Evolutionary conservation across 768 basidiomycete species (phyloP).

Genomic region (Dacryopinax primogenitus): DNA sequence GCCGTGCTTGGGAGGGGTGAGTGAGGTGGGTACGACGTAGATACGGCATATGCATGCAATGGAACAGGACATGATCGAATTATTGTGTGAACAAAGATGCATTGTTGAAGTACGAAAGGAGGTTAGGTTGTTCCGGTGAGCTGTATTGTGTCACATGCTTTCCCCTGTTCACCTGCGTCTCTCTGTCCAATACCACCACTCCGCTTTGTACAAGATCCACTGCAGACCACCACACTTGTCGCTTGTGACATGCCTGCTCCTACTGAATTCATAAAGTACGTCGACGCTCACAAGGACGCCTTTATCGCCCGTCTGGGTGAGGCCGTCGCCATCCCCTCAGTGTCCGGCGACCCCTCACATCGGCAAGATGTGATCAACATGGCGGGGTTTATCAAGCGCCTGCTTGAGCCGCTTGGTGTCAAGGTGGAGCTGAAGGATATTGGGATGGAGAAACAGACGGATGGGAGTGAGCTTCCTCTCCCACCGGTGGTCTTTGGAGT

Average conservation of each 20-base stretch:
- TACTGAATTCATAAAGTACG: constrained; percentile 32
- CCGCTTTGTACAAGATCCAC: too few relatives aligned
- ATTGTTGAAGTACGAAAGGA: too few relatives aligned
- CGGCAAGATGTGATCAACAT: constrained; percentile 72
- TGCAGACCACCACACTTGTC: background rate
- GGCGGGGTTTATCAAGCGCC: constrained; percentile 64
- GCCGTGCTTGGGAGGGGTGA: too few relatives aligned
- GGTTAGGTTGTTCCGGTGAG: too few relatives aligned
- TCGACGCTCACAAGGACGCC: constrained; percentile 54
- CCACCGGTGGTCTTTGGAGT: constrained; percentile 75
- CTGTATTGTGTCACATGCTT: too few relatives aligned
- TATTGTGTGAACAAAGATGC: too few relatives aligned
- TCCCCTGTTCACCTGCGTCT: too few relatives aligned
- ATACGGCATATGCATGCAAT: too few relatives aligned
- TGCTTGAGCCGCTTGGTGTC: constrained; percentile 67
- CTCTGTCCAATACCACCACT: too few relatives aligned
- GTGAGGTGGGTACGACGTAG: too few relatives aligned
- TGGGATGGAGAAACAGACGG: constrained; percentile 52
- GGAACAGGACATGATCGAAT: too few relatives aligned
- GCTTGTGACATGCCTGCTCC: constrained; percentile 22
- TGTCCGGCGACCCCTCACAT: constrained; percentile 52
- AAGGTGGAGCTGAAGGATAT: constrained; percentile 61
- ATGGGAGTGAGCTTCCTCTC: constrained; percentile 56
- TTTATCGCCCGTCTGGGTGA: constrained; percentile 70
- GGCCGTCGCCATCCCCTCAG: constrained; percentile 73